Percentiles rank a stretch among this genome's conserved stretches.
Evolutionary conservation across 1,284 basidiomycete species (phyloP).

Genomic region (Cronartium quercuum): DNA sequence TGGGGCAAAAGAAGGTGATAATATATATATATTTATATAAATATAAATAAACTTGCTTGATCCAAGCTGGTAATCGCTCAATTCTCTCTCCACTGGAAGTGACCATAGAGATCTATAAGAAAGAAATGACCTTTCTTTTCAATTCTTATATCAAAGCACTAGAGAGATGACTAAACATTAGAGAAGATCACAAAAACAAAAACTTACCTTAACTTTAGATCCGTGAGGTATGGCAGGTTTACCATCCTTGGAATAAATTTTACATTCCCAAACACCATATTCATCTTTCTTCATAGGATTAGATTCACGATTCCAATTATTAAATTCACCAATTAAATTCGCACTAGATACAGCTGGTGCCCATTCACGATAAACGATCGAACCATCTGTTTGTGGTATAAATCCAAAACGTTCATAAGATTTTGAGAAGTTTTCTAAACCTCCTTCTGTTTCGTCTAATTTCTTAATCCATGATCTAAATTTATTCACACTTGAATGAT

Average conservation of each 20-base stretch:
- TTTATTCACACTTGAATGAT: conserved; percentile 16
- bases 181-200: conserved; percentile 2
- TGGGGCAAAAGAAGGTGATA: not conserved
- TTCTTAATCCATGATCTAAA: conserved; percentile 20
- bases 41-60: conserved; percentile 52
- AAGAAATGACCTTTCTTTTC: too few relatives aligned
- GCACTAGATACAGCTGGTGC: conserved; percentile 82
- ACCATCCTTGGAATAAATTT: conserved; percentile 66
- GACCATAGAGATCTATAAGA: conserved; percentile 71
- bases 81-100: conserved; percentile 68
- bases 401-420: conserved; percentile 83
- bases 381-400: conserved; percentile 62
- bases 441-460: conserved; percentile 49
- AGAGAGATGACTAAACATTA: not conserved
- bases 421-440: conserved; percentile 79
- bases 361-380: conserved; percentile 87
- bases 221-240: conserved; percentile 83
- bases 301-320: conserved; percentile 75
- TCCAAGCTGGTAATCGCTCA: conserved; percentile 89
- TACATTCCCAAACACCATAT: conserved; percentile 91
- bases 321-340: conserved; percentile 88
- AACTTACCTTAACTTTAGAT: conserved; percentile 75
- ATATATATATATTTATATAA: not conserved
- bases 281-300: conserved; percentile 77
- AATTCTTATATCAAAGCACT: not conserved